A percentile compares a stretch with the other conserved stretches of the same genome.
Conservation (phyloP, 163 green algal genomes). For the Scenedesmus sp. region DNA sequence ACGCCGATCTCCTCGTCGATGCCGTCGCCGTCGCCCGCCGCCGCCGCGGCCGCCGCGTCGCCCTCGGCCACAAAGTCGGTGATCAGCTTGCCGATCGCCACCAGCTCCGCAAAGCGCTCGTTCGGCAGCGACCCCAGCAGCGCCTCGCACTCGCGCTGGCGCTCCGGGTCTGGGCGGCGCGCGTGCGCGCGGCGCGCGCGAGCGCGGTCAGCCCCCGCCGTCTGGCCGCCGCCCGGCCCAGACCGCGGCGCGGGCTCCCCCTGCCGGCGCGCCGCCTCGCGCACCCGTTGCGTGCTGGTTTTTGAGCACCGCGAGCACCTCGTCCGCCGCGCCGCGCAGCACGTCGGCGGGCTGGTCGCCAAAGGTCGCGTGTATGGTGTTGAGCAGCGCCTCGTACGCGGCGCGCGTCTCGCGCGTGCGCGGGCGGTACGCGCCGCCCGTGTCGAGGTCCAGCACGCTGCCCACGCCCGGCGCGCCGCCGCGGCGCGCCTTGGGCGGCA, state of each 20-base stretch:
- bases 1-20: conserved; percentile 88
- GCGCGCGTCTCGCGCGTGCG: conserved; percentile 89
- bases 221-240: no score
- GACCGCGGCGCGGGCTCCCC: no score
- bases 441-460: conserved; percentile 83
- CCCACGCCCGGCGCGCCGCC: conserved; percentile 26
- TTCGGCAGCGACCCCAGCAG: conserved; percentile 82
- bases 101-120: conserved; percentile 89
- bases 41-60: conserved; percentile 41
- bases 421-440: conserved; percentile 78
- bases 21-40: conserved; percentile 52
- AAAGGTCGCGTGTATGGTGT: conserved; percentile 84
- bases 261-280: no score
- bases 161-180: conserved; percentile 72
- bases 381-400: conserved; percentile 94
- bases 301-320: conserved; percentile 94
- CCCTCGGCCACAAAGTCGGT: conserved; percentile 83
- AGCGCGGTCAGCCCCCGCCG: no score
- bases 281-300: conserved; percentile 71
- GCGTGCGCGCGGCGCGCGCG: no score
- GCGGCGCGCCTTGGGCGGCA: conserved; percentile 27
- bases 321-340: conserved; percentile 94
- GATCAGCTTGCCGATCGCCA: conserved; percentile 91
- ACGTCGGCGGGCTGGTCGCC: conserved; percentile 96
- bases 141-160: conserved; percentile 77